A percentile compares a stretch with the other conserved stretches of the same genome.
These are phyloP conservation scores for Gastrodia elata DNA, from an alignment of 106 monocot genomes.

Conservation along the genomic window DNA sequence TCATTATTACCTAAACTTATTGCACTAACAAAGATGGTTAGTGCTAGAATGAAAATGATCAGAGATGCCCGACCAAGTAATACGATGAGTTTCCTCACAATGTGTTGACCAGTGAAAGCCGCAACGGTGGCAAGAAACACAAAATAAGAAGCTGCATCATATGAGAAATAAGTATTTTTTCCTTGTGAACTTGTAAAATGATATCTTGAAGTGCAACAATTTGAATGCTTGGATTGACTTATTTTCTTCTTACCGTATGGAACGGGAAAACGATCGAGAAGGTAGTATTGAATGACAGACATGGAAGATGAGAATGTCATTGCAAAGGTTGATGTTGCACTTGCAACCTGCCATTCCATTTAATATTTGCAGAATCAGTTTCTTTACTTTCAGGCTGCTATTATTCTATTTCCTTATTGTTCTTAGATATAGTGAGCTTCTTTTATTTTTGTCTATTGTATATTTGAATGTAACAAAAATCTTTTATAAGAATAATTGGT, in stretches of 20 bases:
- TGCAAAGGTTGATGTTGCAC: conserved; percentile 45
- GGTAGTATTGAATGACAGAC: conserved; percentile 43
- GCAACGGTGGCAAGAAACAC: conserved; percentile 50
- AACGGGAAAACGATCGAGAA: conserved; percentile 37
- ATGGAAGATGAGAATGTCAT: conserved; percentile 59
- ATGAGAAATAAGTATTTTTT: background rate
- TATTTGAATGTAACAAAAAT: too few species aligned
- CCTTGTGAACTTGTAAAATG: background rate
- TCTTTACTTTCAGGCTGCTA: background rate
- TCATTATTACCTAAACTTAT: conserved; percentile 37
- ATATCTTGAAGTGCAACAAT: background rate
- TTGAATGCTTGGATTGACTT: background rate
- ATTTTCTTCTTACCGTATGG: conserved; percentile 29
- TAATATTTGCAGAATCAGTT: background rate
- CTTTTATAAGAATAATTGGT: too few species aligned
- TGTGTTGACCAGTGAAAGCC: conserved; percentile 54
- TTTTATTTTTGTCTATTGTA: background rate
- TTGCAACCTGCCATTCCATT: conserved; percentile 28
- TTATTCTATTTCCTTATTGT: background rate
- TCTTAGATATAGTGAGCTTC: background rate
- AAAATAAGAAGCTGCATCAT: conserved; percentile 40
- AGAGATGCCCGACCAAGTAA: conserved; percentile 40
- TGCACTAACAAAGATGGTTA: conserved; percentile 50
- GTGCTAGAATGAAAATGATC: conserved; percentile 49
- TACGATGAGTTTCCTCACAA: conserved; percentile 37